Evolutionary conservation across 306 rosid species (phyloP).

Genomic region (Rosa multiflora): DNA sequence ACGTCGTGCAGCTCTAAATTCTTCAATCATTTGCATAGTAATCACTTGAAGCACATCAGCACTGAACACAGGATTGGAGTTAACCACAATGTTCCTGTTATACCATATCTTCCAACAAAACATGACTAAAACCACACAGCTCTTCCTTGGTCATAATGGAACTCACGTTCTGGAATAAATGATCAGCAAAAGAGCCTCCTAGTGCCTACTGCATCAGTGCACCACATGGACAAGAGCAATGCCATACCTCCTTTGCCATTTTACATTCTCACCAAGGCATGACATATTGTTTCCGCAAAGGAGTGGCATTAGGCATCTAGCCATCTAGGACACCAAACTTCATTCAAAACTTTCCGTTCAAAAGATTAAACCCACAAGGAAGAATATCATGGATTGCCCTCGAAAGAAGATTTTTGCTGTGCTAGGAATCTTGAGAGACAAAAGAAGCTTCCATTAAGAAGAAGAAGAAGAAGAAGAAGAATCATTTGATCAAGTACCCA

Average conservation of each 20-base stretch:
- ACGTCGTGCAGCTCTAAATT: neutral
- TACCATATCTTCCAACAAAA: neutral
- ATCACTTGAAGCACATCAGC: neutral
- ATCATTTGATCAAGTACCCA: neutral
- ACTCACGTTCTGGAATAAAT: neutral
- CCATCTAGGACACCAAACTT: neutral
- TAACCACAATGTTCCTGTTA: neutral
- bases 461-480: no score
- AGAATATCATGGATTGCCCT: neutral
- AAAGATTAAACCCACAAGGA: neutral
- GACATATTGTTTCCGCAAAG: neutral
- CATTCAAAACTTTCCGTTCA: neutral
- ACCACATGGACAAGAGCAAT: neutral
- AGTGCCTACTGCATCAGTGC: neutral
- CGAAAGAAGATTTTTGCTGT: neutral
- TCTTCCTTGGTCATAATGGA: neutral
- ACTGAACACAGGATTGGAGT: neutral
- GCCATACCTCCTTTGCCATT: neutral
- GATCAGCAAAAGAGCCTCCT: neutral
- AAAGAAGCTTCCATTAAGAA: no score
- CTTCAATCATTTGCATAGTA: neutral
- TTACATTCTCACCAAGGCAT: neutral
- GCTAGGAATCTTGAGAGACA: neutral
- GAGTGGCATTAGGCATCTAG: neutral
- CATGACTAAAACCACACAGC: neutral